Percentiles rank a stretch among this genome's conserved stretches.
These are phyloP conservation scores for Filosporella fistucella DNA, from an alignment of 495 filamentous ascomycete genomes.

Conservation along the genomic window DNA sequence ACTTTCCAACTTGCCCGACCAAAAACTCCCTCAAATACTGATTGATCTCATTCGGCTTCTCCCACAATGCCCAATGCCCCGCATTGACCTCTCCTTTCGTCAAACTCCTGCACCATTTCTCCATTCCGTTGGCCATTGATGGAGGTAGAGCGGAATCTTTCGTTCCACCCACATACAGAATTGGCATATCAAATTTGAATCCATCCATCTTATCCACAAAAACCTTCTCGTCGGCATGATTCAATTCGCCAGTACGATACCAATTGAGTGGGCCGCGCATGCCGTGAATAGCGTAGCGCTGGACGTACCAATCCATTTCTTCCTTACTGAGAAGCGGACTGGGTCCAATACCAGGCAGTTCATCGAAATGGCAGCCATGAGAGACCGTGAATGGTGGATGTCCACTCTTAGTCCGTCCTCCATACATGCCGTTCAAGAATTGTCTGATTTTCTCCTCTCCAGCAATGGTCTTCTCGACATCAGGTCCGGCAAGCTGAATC, in stretches of 20 bases:
- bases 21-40: slow-evolving; percentile 25
- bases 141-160: slow-evolving; percentile 65
- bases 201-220: slow-evolving; percentile 26
- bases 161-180: slow-evolving; percentile 70
- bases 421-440: slow-evolving; percentile 68
- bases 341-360: slow-evolving; percentile 39
- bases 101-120: slow-evolving; percentile 50
- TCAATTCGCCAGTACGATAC: slow-evolving; percentile 70
- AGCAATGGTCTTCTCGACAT: slow-evolving; percentile 55
- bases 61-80: slow-evolving; percentile 66
- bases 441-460: slow-evolving; percentile 54
- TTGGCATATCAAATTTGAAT: slow-evolving; percentile 56
- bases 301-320: slow-evolving; percentile 73
- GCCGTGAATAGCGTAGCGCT: slow-evolving; percentile 64
- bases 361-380: slow-evolving; percentile 49
- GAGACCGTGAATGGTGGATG: slow-evolving; percentile 47
- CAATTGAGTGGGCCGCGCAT: slow-evolving; percentile 78
- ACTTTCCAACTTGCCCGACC: too few relatives aligned
- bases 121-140: slow-evolving; percentile 62
- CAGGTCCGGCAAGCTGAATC: slow-evolving; percentile 63
- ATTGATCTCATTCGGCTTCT: slow-evolving; percentile 58
- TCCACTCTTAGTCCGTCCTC: slow-evolving; percentile 50
- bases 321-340: slow-evolving; percentile 56
- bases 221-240: slow-evolving; percentile 69
- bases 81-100: slow-evolving; percentile 53